Base-by-base conservation (phyloP, 139 green algal genomes). In the Micractinium sp. region DNA sequence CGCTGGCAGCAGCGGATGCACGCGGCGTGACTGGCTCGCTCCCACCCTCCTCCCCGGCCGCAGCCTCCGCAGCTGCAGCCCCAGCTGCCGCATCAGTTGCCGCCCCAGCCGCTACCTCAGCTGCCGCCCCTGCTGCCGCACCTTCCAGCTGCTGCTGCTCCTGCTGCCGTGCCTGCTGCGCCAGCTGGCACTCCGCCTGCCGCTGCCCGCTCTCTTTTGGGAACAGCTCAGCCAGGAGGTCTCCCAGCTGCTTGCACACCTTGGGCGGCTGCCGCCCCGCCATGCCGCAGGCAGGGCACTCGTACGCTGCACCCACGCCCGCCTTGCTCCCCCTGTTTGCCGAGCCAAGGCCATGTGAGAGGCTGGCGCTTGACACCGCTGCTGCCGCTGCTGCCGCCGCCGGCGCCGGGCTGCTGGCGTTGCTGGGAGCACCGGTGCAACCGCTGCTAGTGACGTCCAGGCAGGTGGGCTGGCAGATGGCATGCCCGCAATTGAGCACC, bases 401-500 rank as follows among this genome's bases (percentile, higher is more conserved):
- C 9, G 36, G 27, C 23, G 35, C 39, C 14, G n/a, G 47, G 56
- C 56, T 73, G 56, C 81, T 20, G 56, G 13, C 7, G 39, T 9
- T 19, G 38, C 78, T 84, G 38, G 23, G 31, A 16, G 22, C 19
- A 61, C 27, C 39, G 47, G 23, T 63, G 78, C 47, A 7, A n/a
- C 73, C 61, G 18, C 53, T 83, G 85, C 33, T 63, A 7, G n/a
- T 33, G 35, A 2, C n/a, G 29, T 2, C 27, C 16, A 66, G 53
- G 75, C 90, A 91, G 31, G 78, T 66, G 31, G 81, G 23, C 56
- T n/a, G 36, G 41, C 91, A 94, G 3, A 94, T 75, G 15, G 84
- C 35, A 78, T 93, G 91, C 14, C 92, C 92, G 74, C 92, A 94
- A 39, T 89, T 94, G 53, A 94, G 88, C 80, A 93, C 88, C 25